Conservation (phyloP, 768 basidiomycete species). For the Suillus fuscotomentosus region DNA sequence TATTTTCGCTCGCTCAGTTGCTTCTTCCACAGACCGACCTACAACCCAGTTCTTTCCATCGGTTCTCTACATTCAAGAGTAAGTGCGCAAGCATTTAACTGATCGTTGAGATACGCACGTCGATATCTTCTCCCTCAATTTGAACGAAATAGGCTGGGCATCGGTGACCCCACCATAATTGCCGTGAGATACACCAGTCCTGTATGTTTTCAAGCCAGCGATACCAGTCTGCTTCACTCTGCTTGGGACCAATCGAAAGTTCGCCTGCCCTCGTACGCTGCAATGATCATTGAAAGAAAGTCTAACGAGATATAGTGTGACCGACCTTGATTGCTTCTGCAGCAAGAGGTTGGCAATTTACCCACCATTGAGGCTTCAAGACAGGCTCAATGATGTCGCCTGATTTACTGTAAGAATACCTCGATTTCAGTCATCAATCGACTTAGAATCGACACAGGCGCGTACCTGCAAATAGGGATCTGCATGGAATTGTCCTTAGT, state of each 20-base stretch:
- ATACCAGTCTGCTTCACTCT: constrained; percentile 93
- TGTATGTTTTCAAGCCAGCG: constrained; percentile 94
- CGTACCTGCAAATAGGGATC: constrained; percentile 87
- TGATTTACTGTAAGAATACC: constrained; percentile 64
- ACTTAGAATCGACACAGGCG: constrained; percentile 1
- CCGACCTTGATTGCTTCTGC: constrained; percentile 83
- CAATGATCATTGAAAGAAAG: neutral
- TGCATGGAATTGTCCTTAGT: constrained; percentile 97
- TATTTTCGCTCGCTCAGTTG: constrained; percentile 66
- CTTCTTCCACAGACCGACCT: constrained; percentile 76
- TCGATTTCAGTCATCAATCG: constrained; percentile 5
- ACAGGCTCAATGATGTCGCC: constrained; percentile 95
- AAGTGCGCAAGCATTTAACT: neutral
- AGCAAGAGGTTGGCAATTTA: constrained; percentile 87
- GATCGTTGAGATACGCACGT: constrained; percentile 41
- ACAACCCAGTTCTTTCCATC: constrained; percentile 91
- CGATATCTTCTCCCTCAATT: constrained; percentile 71
- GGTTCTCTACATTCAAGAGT: constrained; percentile 38
- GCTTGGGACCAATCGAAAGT: constrained; percentile 76
- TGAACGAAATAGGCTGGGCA: constrained; percentile 92
- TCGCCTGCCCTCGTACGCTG: constrained; percentile 91
- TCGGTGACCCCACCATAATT: constrained; percentile 99
- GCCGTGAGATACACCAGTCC: constrained; percentile 99
- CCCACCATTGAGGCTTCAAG: constrained; percentile 99
- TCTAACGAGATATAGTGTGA: neutral